These are phyloP conservation scores for Vanderwaltozyma polyspora DNA, from an alignment of 805 yeast genomes.

Conservation along the genomic window DNA sequence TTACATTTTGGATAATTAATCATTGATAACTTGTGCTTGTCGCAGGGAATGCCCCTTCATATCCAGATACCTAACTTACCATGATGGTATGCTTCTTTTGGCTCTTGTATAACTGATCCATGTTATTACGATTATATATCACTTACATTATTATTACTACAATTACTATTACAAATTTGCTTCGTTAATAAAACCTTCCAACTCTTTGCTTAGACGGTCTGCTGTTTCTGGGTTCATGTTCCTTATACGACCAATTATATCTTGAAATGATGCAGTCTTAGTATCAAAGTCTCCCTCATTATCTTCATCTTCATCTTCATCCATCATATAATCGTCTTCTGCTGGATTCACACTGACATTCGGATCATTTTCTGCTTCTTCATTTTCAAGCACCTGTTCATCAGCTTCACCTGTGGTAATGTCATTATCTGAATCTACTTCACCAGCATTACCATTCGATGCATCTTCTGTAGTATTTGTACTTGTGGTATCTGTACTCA, in stretches of 20 bases:
- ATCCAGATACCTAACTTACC: too few relatives aligned
- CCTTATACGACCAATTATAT: constrained; percentile 19
- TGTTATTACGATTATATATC: too few relatives aligned
- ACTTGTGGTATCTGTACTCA: constrained; percentile 9
- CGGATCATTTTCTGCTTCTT: constrained; percentile 24
- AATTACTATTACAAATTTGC: constrained; percentile 13
- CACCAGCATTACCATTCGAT: constrained; percentile 9
- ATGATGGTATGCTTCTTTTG: too few relatives aligned
- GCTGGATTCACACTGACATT: constrained; percentile 13
- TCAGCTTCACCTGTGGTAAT: constrained; percentile 25
- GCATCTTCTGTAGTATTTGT: constrained; percentile 4
- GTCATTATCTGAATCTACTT: constrained; percentile 19
- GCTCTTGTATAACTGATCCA: too few relatives aligned
- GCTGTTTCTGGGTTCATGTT: constrained; percentile 20
- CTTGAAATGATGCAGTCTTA: constrained; percentile 21
- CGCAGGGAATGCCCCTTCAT: too few relatives aligned
- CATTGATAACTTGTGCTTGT: too few relatives aligned
- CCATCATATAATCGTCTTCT: constrained; percentile 14
- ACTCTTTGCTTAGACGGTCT: constrained; percentile 7
- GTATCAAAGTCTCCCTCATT: constrained; percentile 18
- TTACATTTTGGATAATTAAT: too few relatives aligned
- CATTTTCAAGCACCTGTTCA: constrained; percentile 23
- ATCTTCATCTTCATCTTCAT: constrained; percentile 13
- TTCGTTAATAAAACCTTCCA: constrained; percentile 21
- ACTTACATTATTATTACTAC: too few relatives aligned